Conservation (phyloP, 495 filamentous ascomycete genomes). For the Penicillium robsamsonii region DNA sequence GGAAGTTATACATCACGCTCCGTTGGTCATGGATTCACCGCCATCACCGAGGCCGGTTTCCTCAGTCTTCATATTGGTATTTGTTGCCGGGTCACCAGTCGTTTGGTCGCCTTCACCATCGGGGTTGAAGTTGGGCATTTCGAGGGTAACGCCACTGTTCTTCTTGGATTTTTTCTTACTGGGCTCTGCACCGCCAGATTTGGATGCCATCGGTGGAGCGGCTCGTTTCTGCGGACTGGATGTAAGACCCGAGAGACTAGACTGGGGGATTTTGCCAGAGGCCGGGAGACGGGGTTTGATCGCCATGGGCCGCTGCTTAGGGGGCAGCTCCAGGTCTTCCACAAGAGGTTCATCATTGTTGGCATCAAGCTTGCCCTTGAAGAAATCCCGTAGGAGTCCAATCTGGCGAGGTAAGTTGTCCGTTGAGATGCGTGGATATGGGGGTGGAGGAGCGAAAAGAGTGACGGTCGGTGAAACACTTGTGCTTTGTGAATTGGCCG, state of each 20-base stretch:
- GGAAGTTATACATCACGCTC: slow-evolving; percentile 15
- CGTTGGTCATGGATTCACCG: slow-evolving; percentile 36
- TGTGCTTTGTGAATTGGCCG: slow-evolving; percentile 72
- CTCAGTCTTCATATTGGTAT: slow-evolving; percentile 24
- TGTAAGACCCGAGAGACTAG: slow-evolving; percentile 30
- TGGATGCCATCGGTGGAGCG: slow-evolving; percentile 35
- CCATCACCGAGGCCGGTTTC: slow-evolving; percentile 16
- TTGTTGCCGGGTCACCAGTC: slow-evolving; percentile 19
- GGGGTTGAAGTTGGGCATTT: slow-evolving; percentile 29
- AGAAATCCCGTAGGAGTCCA: slow-evolving; percentile 83
- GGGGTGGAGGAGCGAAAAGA: slow-evolving; percentile 57
- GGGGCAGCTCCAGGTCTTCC: slow-evolving; percentile 92
- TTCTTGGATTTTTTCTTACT: slow-evolving; percentile 51
- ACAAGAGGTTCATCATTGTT: slow-evolving; percentile 78
- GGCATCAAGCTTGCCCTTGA: slow-evolving; percentile 79
- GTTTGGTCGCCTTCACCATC: slow-evolving; percentile 35
- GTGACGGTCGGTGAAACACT: slow-evolving; percentile 51
- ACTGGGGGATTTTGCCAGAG: slow-evolving; percentile 78
- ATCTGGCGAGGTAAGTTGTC: slow-evolving; percentile 77
- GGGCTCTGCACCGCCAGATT: slow-evolving; percentile 33
- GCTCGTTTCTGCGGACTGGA: slow-evolving; percentile 85
- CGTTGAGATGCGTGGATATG: slow-evolving; percentile 74
- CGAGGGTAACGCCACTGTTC: slow-evolving; percentile 38
- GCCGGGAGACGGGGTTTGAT: slow-evolving; percentile 77
- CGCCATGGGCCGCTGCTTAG: slow-evolving; percentile 82